These are phyloP conservation scores for Triticum turgidum DNA, from an alignment of 176 grass and related monocot genomes.

Conservation along the genomic window DNA sequence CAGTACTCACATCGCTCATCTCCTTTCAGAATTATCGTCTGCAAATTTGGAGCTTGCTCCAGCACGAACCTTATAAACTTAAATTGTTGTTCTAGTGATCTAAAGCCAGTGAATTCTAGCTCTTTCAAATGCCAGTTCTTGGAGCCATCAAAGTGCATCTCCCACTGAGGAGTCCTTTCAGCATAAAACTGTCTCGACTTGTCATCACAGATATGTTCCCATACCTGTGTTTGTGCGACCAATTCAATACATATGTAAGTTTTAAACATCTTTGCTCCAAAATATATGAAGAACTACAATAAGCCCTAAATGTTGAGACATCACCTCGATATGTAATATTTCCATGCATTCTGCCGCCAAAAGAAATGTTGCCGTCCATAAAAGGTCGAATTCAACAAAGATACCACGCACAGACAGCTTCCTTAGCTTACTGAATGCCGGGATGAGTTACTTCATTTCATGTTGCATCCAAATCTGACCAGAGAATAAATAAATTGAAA, in stretches of 20 bases:
- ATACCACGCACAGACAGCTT: neutral
- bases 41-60: too few relatives aligned
- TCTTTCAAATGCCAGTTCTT: too few relatives aligned
- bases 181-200: too few relatives aligned
- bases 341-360: neutral
- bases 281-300: neutral
- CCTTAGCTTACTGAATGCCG: neutral
- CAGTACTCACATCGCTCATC: too few relatives aligned
- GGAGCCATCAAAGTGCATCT: too few relatives aligned
- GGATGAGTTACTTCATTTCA: neutral
- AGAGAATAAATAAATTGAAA: neutral
- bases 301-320: neutral
- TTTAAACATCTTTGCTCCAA: neutral
- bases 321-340: neutral
- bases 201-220: neutral
- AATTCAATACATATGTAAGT: neutral
- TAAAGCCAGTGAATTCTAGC: too few relatives aligned
- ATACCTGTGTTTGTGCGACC: neutral
- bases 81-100: too few relatives aligned
- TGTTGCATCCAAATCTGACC: neutral
- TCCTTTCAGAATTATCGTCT: too few relatives aligned
- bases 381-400: neutral
- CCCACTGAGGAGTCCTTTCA: too few relatives aligned
- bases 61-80: too few relatives aligned
- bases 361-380: neutral